Evolutionary conservation across 495 filamentous ascomycete species (phyloP).

Genomic region (Daldinia childiae): DNA sequence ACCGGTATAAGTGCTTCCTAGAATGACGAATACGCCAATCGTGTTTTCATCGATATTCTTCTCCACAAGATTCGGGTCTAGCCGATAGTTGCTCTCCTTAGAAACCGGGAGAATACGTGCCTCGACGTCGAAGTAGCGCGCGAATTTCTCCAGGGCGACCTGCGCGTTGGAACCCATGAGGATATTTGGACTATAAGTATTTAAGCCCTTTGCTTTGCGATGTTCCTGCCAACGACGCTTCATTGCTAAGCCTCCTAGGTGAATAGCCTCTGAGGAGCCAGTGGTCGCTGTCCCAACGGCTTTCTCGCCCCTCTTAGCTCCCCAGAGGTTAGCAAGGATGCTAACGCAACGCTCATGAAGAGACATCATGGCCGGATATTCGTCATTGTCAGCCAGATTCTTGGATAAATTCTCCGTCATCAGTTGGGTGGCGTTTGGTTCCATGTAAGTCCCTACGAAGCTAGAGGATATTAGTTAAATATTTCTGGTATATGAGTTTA

Average conservation of each 20-base stretch:
- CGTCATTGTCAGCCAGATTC: slow-evolving; percentile 75
- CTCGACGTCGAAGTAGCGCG: slow-evolving; percentile 82
- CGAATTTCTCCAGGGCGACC: slow-evolving; percentile 78
- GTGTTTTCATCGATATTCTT: slow-evolving; percentile 81
- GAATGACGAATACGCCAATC: slow-evolving; percentile 78
- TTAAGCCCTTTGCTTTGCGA: slow-evolving; percentile 66
- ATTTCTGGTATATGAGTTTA: neutral
- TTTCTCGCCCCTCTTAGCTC: slow-evolving; percentile 68
- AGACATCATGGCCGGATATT: slow-evolving; percentile 78
- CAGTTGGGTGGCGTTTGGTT: slow-evolving; percentile 68
- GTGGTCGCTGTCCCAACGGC: slow-evolving; percentile 79
- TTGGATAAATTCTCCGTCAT: slow-evolving; percentile 76
- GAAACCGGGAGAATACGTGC: slow-evolving; percentile 74
- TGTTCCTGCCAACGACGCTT: slow-evolving; percentile 80
- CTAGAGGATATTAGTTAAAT: slow-evolving; percentile 40
- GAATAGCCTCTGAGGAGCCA: slow-evolving; percentile 77
- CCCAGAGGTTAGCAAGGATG: slow-evolving; percentile 77
- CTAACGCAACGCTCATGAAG: slow-evolving; percentile 77
- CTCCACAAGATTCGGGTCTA: slow-evolving; percentile 70
- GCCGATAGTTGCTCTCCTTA: slow-evolving; percentile 66
- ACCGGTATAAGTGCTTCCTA: slow-evolving; percentile 79
- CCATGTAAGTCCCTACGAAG: slow-evolving; percentile 80
- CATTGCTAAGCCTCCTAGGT: slow-evolving; percentile 80
- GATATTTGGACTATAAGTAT: slow-evolving; percentile 73
- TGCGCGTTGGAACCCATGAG: slow-evolving; percentile 83